Base-by-base conservation (phyloP, 2,329 filamentous ascomycete species). In the Neofusicoccum kwambonambiense region DNA sequence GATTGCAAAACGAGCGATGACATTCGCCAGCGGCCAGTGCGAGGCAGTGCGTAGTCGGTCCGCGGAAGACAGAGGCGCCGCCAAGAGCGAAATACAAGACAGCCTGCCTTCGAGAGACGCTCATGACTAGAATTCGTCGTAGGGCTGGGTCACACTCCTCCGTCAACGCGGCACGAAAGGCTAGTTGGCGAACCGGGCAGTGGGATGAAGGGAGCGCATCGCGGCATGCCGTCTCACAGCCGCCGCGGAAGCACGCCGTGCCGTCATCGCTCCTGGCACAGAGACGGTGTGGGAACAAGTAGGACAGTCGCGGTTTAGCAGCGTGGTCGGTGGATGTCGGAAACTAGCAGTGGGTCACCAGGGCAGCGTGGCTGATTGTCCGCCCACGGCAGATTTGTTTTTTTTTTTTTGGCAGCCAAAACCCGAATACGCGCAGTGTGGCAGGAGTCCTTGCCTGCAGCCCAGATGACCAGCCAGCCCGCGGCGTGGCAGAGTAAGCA, bases 401-500 rank as follows among this genome's bases (percentile, higher is more conserved):
- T 45, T 58, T 45, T n/a, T 34, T 42, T 45, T 58, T 45, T 34
- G 13, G 54, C 39, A 34, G 39, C 54, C 39, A 58, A 39, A 13
- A 17, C 19, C 54, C 13, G 39, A 5, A 7, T 37, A 22, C 54
- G 37, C 27, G 54, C 54, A n/a, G 15, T 57, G 54, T 58, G 52
- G 52, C 52, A n/a, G 52, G n/a, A 13, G 49, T 51, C 34, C 35
- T 12, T 27, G 45, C n/a, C 50, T 12, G 37, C 19, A 17, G 54
- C 39, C 54, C 39, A 57, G 54, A 41, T 60, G 41, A 60, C 42
- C 56, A 47, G 3, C 56, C 56, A 22, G n/a, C 56, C 42, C n/a
- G 56, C n/a, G 34, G 56, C 31, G 56, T 60, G 54, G 41, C 37
- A 44, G 56, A 15, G 17, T 57, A 45, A 60, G 56, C 56, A 47